Conservation (phyloP, 306 rosid genomes). For the Psophocarpus tetragonolobus region DNA sequence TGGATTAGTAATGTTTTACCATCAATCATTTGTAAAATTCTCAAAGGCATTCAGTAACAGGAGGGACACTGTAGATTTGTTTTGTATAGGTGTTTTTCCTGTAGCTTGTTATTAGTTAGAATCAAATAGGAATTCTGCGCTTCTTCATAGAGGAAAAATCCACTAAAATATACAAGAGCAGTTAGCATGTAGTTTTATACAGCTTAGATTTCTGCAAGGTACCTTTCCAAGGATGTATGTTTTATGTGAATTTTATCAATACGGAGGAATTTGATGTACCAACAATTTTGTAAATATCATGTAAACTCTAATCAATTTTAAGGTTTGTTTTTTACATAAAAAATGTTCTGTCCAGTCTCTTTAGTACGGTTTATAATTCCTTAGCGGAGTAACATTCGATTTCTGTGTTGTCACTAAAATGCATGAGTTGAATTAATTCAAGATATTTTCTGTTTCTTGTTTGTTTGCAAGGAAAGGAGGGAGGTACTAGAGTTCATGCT, state of each 20-base stretch:
- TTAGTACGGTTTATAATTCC: background rate
- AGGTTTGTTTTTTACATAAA: background rate
- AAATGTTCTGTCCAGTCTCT: background rate
- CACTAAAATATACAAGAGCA: background rate
- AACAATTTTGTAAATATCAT: background rate
- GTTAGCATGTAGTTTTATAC: background rate
- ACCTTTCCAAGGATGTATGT: background rate
- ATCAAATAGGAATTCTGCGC: background rate
- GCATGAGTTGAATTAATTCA: background rate
- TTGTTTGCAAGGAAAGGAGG: background rate
- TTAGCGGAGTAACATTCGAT: background rate
- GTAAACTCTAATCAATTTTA: background rate
- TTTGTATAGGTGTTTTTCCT: too few relatives aligned
- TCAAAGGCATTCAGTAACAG: too few relatives aligned
- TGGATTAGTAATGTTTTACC: too few relatives aligned
- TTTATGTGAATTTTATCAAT: too few relatives aligned
- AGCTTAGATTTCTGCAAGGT: background rate
- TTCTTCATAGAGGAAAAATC: background rate
- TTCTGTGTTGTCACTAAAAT: background rate
- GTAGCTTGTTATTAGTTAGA: too few relatives aligned
- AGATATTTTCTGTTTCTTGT: background rate
- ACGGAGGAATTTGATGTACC: background rate
- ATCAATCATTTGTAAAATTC: too few relatives aligned
- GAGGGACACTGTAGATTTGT: too few relatives aligned
- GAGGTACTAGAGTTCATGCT: background rate